Conservation (phyloP, 768 basidiomycete genomes). For the Auricularia cornea region DNA sequence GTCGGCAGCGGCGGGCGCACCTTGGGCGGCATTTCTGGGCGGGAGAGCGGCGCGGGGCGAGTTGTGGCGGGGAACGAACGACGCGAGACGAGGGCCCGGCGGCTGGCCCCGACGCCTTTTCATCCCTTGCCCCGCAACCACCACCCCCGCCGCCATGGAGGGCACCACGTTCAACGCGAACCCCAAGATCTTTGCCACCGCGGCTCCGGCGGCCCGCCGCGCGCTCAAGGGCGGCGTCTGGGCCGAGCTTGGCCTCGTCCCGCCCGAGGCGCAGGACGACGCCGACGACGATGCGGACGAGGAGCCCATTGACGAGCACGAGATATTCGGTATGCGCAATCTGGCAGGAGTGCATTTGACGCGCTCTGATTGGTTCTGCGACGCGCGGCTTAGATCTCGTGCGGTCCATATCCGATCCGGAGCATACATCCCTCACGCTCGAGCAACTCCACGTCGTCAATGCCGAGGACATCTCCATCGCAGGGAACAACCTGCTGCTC, state of each 20-base stretch:
- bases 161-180: conserved; percentile 62
- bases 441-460: conserved; percentile 96
- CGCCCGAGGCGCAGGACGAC: conserved; percentile 28
- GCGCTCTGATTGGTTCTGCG: not conserved
- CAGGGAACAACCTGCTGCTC: conserved; percentile 50
- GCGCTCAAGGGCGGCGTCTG: conserved; percentile 22
- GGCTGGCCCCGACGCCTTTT: not conserved
- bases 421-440: conserved; percentile 74
- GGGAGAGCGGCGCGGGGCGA: not conserved
- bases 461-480: conserved; percentile 66
- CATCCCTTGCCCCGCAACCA: not conserved
- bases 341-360: conserved; percentile 7
- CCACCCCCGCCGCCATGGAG: conserved; percentile 9
- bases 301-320: conserved; percentile 81
- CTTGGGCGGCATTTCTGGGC: conserved; percentile 21
- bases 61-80: not conserved
- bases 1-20: conserved; percentile 6
- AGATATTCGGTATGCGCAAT: conserved; percentile 71
- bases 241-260: conserved; percentile 26
- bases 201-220: conserved; percentile 39
- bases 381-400: conserved; percentile 66
- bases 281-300: conserved; percentile 27
- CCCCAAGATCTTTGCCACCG: conserved; percentile 64
- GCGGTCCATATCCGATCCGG: conserved; percentile 87
- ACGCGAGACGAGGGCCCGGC: not conserved